Evolutionary conservation across 2,329 filamentous ascomycete genomes (phyloP).

Genomic region (Leptographium radiaticola): DNA sequence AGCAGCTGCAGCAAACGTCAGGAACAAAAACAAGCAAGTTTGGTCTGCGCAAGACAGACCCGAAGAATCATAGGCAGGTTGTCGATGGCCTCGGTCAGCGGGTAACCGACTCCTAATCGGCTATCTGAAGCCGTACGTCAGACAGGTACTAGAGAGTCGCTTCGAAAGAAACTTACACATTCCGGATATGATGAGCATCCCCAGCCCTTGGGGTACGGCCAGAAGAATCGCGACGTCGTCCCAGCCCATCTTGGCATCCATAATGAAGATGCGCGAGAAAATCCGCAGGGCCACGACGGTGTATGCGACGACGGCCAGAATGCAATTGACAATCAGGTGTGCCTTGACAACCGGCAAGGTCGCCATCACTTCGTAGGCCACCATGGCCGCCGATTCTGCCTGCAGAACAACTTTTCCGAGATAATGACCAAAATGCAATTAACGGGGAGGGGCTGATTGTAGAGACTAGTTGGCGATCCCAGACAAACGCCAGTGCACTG

Average conservation of each 20-base stretch:
- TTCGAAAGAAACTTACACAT: not conserved
- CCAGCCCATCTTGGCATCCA: not conserved
- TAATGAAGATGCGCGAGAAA: not conserved
- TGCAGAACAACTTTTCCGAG: not conserved
- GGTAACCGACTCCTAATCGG: not conserved
- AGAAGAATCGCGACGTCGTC: not conserved
- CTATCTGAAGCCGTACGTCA: not conserved
- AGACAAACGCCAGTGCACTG: too few relatives aligned
- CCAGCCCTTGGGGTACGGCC: not conserved
- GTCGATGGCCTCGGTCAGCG: not conserved
- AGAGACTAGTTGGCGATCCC: too few relatives aligned
- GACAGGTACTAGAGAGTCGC: not conserved
- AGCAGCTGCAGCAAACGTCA: not conserved
- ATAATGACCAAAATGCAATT: too few relatives aligned
- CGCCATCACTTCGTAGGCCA: not conserved
- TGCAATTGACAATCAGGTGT: not conserved
- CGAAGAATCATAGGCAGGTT: not conserved
- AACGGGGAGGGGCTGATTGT: too few relatives aligned
- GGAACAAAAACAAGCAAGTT: not conserved
- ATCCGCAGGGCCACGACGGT: not conserved
- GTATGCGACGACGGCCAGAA: not conserved
- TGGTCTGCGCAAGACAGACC: not conserved
- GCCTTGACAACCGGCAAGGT: not conserved
- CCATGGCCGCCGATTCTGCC: not conserved
- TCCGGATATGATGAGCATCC: not conserved